Conservation (phyloP, 352 stramenopile genomes). For the Halophytophthora polymorphica region DNA sequence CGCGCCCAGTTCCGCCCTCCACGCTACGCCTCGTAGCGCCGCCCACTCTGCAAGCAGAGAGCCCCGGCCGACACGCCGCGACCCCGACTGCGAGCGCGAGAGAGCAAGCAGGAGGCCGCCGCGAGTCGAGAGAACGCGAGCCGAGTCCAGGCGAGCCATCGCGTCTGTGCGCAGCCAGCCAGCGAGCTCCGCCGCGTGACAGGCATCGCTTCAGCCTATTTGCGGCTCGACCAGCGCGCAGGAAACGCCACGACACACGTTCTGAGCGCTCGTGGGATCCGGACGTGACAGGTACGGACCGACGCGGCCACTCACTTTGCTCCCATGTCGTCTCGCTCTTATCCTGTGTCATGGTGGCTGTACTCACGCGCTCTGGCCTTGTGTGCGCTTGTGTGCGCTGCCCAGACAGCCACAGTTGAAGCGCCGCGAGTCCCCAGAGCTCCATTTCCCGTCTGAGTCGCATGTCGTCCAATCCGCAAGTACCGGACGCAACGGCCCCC, state of each 20-base stretch:
- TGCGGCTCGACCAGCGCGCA: not conserved
- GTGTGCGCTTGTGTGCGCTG: not conserved
- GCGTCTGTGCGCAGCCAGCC: too few species aligned
- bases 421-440: slow-evolving; percentile 8
- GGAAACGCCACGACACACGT: not conserved
- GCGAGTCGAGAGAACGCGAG: too few species aligned
- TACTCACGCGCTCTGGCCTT: not conserved
- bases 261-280: not conserved
- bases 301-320: too few species aligned
- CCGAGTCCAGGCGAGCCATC: too few species aligned
- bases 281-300: slow-evolving; percentile 28
- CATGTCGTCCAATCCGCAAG: slow-evolving; percentile 17
- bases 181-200: not conserved
- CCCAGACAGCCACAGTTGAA: slow-evolving; percentile 1
- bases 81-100: too few species aligned
- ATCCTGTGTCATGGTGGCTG: not conserved
- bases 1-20: too few species aligned
- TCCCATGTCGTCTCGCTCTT: too few species aligned
- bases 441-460: slow-evolving; percentile 11
- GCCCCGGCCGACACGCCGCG: too few species aligned
- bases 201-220: not conserved
- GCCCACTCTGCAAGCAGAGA: too few species aligned
- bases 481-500: slow-evolving; percentile 11
- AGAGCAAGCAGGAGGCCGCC: too few species aligned
- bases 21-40: too few species aligned